Evolutionary conservation across 2,329 filamentous ascomycete genomes (phyloP).

Genomic region (Fusarium musae): DNA sequence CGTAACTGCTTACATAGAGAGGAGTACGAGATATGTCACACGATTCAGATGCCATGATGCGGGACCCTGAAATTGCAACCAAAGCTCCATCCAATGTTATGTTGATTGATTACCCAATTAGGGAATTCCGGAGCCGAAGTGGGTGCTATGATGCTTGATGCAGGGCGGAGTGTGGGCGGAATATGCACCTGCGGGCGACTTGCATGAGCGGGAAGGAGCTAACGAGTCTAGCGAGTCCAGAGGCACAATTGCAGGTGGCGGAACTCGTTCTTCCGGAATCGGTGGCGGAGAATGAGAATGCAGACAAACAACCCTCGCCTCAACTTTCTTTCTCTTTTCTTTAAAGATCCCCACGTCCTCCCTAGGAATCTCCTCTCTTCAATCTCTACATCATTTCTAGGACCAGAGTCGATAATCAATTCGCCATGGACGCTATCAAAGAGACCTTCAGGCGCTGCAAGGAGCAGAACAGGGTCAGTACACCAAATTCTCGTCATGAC

Average conservation of each 20-base stretch:
- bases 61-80: constrained; percentile 20
- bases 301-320: constrained; percentile 18
- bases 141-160: constrained; percentile 30
- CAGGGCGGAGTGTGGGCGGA: constrained; percentile 39
- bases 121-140: constrained; percentile 44
- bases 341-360: constrained; percentile 27
- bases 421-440: constrained; percentile 66
- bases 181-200: constrained; percentile 31
- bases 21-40: background rate
- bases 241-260: constrained; percentile 37
- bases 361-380: background rate
- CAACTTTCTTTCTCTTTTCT: constrained; percentile 4
- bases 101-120: constrained; percentile 40
- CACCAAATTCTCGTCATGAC: constrained; percentile 9
- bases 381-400: constrained; percentile 1
- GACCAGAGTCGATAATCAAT: constrained; percentile 10
- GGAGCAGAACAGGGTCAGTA: constrained; percentile 66
- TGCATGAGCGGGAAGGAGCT: constrained; percentile 39
- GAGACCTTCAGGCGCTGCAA: constrained; percentile 70
- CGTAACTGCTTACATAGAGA: background rate
- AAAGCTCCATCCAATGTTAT: constrained; percentile 4
- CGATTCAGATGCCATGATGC: constrained; percentile 4
- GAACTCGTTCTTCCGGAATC: constrained; percentile 47
- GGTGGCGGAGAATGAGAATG: constrained; percentile 39
- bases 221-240: constrained; percentile 29